Base-by-base conservation (phyloP, 2,329 filamentous ascomycete genomes). In the Malbranchea zuffiana region DNA sequence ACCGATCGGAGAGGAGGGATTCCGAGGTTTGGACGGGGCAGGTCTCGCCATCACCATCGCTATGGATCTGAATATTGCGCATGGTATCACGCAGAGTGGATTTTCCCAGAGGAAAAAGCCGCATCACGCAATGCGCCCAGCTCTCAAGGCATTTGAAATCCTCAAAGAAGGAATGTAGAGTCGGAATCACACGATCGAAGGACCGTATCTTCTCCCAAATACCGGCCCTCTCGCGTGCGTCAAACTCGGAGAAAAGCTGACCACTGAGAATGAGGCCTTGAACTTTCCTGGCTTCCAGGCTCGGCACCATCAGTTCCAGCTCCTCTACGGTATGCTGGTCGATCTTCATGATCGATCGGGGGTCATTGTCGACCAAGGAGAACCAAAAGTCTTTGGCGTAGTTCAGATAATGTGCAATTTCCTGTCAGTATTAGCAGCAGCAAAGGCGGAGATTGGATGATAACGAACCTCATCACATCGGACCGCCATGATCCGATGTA, bases 121-220 rank as follows among this genome's bases (percentile, higher is more conserved):
- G 44, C 44, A 58, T 56, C 23, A 59, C 35, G 31, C 35, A 47
- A 35, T 55, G 34, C 15, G 48, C 45, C 26, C 44, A 50, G 16
- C 33, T 40, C 45, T 54, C 44, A 5, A 62, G 40, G 38, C 56
- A 61, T 30, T 50, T 54, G 6, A 61, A 40, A 38, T 63, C 53
- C 33, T 56, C 41, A 40, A 63, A 63, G 44, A 63, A 62, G 23
- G 43, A 56, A 37, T 52, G 48, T 16, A 63, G 50, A 21, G 52
- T 61, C 5, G 52, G 56, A 34, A 62, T 52, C 3, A 62, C 41
- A 23, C 34, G 35, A n/a, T 54, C 36, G 44, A 37, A 20, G 37
- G 40, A 16, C 41, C 41, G 44, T 25, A 61, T 20, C 28, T 44
- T 42, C 18, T 39, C 36, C 50, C 40, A 63, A 16, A 62, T 59